Base-by-base conservation (phyloP, 2,329 filamentous ascomycete genomes). In the Domatiomyces globalis region DNA sequence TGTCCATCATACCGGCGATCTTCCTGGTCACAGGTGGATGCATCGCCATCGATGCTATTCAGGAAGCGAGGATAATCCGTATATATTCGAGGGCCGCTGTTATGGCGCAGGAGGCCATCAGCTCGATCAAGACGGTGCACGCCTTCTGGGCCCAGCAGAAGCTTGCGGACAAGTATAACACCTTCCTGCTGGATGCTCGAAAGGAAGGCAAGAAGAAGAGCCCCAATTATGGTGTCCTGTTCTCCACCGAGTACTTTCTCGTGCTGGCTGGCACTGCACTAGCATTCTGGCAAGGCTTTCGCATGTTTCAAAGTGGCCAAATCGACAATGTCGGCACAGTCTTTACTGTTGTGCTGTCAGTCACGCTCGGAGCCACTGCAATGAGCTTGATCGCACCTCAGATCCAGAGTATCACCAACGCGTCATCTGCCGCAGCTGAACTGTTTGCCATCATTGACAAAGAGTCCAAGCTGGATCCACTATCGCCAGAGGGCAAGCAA, bases 391-490 rank as follows among this genome's bases (percentile, higher is more conserved):
- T 44, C 44, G 63, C 66, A 1, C 70, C 71, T 1, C 67, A 71
- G 45, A 59, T 69, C 12, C 62, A 67, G 47, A 62, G 68, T 8
- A 64, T 74, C 51, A 67, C 69, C 0, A 71, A 68, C 47, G 71
- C 70, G 1, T 58, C 68, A 1, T 65, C 68, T 4, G 66, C 69
- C 3, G 71, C 72, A 0, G 50, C 62, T 2, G 68, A 71, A 52
- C 61, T 96, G 55, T 95, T 84, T 71, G 85, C 81, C 65, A 94
- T 89, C 2, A 95, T 96, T 58, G 90, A 96, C 66, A 85, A 92
- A 49, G 63, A 72, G 4, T 95, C 92, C 0, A 87, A 89, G 0
- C 74, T 96, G 48, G 86, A 96, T 62, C 82, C 90, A 0, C 79
- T 80, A 4, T 77, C 77, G 2, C 75, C 82, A 0, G 72, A 75